A percentile compares a stretch with the other conserved stretches of the same genome.
Conservation (phyloP, 148 eudicot species). For the Heliamphora exappendiculata region DNA sequence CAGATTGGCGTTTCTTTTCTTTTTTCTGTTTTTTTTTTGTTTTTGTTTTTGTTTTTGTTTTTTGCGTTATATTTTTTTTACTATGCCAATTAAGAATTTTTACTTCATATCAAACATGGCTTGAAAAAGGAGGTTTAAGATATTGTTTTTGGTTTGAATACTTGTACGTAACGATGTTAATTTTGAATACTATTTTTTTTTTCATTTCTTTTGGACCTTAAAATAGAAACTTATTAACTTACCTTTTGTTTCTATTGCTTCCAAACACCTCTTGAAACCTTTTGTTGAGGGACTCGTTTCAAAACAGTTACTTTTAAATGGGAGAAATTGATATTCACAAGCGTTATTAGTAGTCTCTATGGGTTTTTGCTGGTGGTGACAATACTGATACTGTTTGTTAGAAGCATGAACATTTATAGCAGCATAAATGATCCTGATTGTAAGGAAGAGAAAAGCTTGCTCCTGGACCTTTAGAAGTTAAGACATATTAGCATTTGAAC, state of each 20-base stretch:
- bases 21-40: too few relatives aligned
- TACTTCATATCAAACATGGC: not conserved
- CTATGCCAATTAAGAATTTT: not conserved
- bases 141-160: not conserved
- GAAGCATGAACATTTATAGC: not conserved
- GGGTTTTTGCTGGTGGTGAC: not conserved
- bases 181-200: not conserved
- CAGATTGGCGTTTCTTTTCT: too few relatives aligned
- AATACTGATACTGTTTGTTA: not conserved
- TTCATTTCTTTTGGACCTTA: not conserved
- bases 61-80: too few relatives aligned
- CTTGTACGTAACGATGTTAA: not conserved
- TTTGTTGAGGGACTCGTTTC: not conserved
- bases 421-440: not conserved
- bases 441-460: not conserved
- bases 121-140: not conserved
- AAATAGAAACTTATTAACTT: not conserved
- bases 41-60: too few relatives aligned
- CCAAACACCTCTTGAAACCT: slow-evolving; percentile 3
- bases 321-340: not conserved
- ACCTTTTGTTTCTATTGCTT: not conserved
- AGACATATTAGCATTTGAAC: not conserved
- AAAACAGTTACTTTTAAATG: not conserved
- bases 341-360: too few relatives aligned
- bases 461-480: not conserved